phyloP scores from a whole-genome alignment of 1,139 yeast genomes.

The Suhomyces bolitotheri region DNA sequence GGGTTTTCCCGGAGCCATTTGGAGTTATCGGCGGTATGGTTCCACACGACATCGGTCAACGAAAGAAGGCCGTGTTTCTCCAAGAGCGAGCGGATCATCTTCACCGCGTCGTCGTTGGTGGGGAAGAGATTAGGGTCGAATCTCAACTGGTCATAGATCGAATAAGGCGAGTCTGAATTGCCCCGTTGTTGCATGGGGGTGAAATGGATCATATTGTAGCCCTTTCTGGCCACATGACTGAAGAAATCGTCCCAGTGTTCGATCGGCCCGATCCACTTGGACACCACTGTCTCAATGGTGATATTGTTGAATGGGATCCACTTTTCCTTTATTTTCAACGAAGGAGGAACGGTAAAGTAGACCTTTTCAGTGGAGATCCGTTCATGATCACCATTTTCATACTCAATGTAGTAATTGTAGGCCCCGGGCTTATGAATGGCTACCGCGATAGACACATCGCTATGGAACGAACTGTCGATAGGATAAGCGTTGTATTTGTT shows the following conservation, averaged over 20 bases:
- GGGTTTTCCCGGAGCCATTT: conserved; percentile 83
- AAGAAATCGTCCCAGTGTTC: conserved; percentile 67
- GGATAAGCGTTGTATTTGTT: conserved; percentile 49
- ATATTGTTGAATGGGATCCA: conserved; percentile 77
- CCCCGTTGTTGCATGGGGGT: conserved; percentile 93
- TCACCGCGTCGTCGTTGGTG: conserved; percentile 32
- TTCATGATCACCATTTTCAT: conserved; percentile 34
- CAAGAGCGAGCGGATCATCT: conserved; percentile 42
- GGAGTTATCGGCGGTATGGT: conserved; percentile 92
- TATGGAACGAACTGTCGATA: conserved; percentile 51
- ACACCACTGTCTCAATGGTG: conserved; percentile 79
- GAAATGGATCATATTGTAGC: conserved; percentile 94
- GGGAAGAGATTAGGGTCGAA: conserved; percentile 72
- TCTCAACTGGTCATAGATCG: conserved; percentile 78
- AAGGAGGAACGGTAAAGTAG: conserved; percentile 83
- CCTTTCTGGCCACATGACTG: conserved; percentile 61
- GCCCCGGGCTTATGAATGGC: conserved; percentile 76
- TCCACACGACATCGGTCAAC: conserved; percentile 89
- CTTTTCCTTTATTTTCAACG: conserved; percentile 55
- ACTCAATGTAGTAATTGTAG: conserved; percentile 64
- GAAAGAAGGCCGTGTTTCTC: conserved; percentile 63
- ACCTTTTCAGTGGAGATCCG: conserved; percentile 52
- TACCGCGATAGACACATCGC: conserved; percentile 62
- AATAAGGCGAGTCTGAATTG: conserved; percentile 86
- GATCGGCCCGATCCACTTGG: conserved; percentile 86